Evolutionary conservation across 129 eudicot genomes (phyloP).

Genomic region (Silybum marianum): DNA sequence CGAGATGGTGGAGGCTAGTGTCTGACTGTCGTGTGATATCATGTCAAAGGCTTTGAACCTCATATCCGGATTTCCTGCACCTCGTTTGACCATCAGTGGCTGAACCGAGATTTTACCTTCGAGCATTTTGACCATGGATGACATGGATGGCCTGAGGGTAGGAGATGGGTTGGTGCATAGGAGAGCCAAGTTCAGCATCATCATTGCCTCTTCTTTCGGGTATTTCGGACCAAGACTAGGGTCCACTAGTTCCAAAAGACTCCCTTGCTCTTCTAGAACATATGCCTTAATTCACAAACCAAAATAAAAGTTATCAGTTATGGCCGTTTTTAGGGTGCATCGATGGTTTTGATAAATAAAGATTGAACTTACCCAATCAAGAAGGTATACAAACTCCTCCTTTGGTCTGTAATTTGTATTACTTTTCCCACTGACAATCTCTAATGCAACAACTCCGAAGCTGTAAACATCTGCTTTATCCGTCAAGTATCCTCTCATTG

Average conservation of each 20-base stretch:
- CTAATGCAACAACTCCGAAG: slow-evolving; percentile 80
- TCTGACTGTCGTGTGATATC: slow-evolving; percentile 54
- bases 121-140: slow-evolving; percentile 72
- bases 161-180: slow-evolving; percentile 81
- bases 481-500: slow-evolving; percentile 91
- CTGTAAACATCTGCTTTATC: slow-evolving; percentile 96
- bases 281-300: slow-evolving; percentile 53
- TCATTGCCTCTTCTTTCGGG: slow-evolving; percentile 59
- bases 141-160: slow-evolving; percentile 77
- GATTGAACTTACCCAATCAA: slow-evolving; percentile 80
- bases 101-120: slow-evolving; percentile 63
- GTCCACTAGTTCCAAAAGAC: slow-evolving; percentile 74
- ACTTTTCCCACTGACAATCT: slow-evolving; percentile 93
- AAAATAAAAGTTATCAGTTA: background rate
- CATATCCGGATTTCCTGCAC: slow-evolving; percentile 33
- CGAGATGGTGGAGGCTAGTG: slow-evolving; percentile 47
- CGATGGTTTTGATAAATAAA: too few relatives aligned
- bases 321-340: too few relatives aligned
- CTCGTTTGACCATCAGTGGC: slow-evolving; percentile 53
- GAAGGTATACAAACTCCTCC: slow-evolving; percentile 89
- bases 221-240: slow-evolving; percentile 52
- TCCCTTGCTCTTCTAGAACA: slow-evolving; percentile 81
- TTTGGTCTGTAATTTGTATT: slow-evolving; percentile 82
- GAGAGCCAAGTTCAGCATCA: slow-evolving; percentile 66
- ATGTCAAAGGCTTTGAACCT: slow-evolving; percentile 59